A percentile compares a stretch with the other conserved stretches of the same genome.
Conservation (phyloP, 2,329 filamentous ascomycete species). For the Cadophora sp. region DNA sequence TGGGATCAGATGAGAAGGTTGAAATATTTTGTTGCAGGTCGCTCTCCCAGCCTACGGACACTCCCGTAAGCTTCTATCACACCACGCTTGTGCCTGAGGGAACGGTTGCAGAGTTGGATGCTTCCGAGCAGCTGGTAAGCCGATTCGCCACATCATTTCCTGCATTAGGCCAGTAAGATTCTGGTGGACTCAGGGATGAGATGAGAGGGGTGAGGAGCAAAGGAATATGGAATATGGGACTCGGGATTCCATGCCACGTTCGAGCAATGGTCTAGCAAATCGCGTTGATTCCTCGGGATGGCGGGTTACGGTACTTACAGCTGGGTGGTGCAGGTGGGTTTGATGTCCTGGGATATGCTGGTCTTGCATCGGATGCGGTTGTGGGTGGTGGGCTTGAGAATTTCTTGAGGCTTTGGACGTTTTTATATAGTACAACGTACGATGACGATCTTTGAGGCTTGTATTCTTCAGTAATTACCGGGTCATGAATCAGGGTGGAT, state of each 20-base stretch:
- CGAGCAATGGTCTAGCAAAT: neutral
- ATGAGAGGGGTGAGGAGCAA: no score
- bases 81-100: neutral
- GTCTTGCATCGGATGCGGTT: neutral
- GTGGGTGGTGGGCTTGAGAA: neutral
- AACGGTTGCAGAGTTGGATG: neutral
- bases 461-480: no score
- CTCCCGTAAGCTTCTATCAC: neutral
- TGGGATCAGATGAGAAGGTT: neutral
- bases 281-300: neutral
- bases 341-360: neutral
- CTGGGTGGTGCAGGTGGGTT: neutral
- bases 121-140: neutral
- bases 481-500: no score
- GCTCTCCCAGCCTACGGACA: slow-evolving; percentile 8
- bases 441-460: no score
- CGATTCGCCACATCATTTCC: slow-evolving; percentile 14
- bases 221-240: neutral
- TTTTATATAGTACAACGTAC: no score
- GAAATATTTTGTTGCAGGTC: neutral
- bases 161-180: slow-evolving; percentile 6
- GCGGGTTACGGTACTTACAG: neutral
- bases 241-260: neutral
- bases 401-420: neutral
- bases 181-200: no score